Percentiles rank a stretch among this genome's conserved stretches.
These are phyloP conservation scores for Capsicum chinense DNA, from an alignment of 257 asterid genomes.

Conservation along the genomic window DNA sequence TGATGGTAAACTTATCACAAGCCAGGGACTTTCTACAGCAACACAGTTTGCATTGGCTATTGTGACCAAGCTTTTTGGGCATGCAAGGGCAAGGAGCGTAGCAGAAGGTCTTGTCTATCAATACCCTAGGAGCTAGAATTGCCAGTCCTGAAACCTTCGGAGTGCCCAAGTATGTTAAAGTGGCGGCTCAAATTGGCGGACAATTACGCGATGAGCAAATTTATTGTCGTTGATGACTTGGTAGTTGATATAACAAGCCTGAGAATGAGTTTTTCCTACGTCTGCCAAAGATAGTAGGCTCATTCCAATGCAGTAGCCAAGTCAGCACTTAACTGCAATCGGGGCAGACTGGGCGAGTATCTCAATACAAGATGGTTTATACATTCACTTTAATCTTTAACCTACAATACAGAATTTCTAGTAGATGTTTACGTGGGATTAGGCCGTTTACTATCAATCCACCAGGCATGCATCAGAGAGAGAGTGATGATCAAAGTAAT, in stretches of 20 bases:
- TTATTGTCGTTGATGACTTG: background rate
- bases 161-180: constrained; percentile 13
- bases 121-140: constrained; percentile 49
- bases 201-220: background rate
- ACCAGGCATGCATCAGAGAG: background rate
- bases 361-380: background rate
- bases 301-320: constrained; percentile 6
- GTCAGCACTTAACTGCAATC: background rate
- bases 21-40: constrained; percentile 70
- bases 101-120: constrained; percentile 89
- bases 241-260: background rate
- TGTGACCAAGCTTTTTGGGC: constrained; percentile 83
- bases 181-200: background rate
- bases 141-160: background rate
- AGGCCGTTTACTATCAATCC: background rate
- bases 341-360: background rate
- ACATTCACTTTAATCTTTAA: background rate
- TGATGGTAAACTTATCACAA: constrained; percentile 77
- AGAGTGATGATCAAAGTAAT: background rate
- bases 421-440: background rate
- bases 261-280: background rate
- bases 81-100: constrained; percentile 87
- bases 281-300: background rate
- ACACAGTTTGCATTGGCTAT: constrained; percentile 72
- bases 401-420: background rate